phyloP scores from a whole-genome alignment of 805 yeast genomes.

The Candida broadrunensis region DNA sequence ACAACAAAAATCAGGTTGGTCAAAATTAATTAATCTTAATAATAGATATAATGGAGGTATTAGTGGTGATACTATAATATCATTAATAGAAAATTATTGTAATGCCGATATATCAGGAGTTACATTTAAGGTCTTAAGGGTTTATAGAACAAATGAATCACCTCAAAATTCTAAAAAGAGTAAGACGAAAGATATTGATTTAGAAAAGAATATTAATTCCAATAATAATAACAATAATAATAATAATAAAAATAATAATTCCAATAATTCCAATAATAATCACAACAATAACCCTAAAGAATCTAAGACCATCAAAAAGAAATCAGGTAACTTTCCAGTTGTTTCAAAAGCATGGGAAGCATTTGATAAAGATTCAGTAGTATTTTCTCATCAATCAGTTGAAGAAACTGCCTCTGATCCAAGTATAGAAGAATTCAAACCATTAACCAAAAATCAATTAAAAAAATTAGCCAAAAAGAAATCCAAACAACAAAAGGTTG shows the following conservation, averaged over 20 bases:
- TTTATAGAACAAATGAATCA: slow-evolving; percentile 6
- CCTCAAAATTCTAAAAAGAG: slow-evolving; percentile 1
- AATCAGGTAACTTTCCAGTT: not conserved
- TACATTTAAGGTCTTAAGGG: slow-evolving; percentile 13
- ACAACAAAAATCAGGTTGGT: slow-evolving; percentile 15
- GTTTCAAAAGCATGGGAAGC: slow-evolving; percentile 7
- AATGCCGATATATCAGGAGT: slow-evolving; percentile 9
- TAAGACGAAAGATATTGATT: not conserved
- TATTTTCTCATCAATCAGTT: slow-evolving; percentile 4
- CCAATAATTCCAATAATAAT: not conserved
- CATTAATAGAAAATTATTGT: slow-evolving; percentile 15
- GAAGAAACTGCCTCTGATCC: not conserved
- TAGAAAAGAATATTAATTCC: not conserved
- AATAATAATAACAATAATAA: not conserved
- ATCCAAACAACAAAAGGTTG: slow-evolving; percentile 5
- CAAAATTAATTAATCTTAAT: slow-evolving; percentile 14
- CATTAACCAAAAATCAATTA: slow-evolving; percentile 15
- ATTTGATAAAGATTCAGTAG: slow-evolving; percentile 8
- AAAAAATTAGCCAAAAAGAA: slow-evolving; percentile 14
- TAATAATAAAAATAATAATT: not conserved
- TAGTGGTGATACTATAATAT: slow-evolving; percentile 13
- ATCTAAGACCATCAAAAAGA: not conserved
- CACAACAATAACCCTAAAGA: not conserved
- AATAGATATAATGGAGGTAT: slow-evolving; percentile 14
- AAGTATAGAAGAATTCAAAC: slow-evolving; percentile 10